Evolutionary conservation across 257 asterid genomes (phyloP).

Genomic region (Solanum okadae): DNA sequence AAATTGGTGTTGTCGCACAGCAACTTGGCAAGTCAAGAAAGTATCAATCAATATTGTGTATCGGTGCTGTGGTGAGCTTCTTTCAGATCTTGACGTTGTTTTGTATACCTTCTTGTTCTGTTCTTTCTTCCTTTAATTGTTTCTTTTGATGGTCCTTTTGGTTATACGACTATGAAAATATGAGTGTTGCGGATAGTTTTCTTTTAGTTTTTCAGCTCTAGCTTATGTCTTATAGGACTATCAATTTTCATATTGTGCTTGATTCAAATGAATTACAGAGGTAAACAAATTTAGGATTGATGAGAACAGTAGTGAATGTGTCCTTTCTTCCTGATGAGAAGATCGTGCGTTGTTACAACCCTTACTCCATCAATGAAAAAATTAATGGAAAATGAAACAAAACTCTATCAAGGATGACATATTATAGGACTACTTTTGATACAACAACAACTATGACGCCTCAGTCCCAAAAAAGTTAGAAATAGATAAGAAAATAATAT

Average conservation of each 20-base stretch:
- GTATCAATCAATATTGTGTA: conserved; percentile 75
- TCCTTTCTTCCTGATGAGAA: background rate
- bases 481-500: background rate
- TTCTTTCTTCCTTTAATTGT: background rate
- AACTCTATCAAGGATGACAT: background rate
- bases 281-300: background rate
- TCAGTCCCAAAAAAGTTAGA: background rate
- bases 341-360: background rate
- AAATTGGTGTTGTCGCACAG: conserved; percentile 73
- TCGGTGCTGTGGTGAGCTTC: conserved; percentile 88
- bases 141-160: background rate
- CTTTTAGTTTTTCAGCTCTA: background rate
- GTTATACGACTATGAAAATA: background rate
- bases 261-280: background rate
- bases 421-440: background rate
- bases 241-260: background rate
- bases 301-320: background rate
- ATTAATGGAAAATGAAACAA: background rate
- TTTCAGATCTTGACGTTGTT: background rate
- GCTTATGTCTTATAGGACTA: background rate
- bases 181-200: background rate
- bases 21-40: conserved; percentile 73
- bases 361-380: background rate
- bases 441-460: background rate
- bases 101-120: background rate